Percentiles rank a stretch among this genome's conserved stretches.
Evolutionary conservation across 352 stramenopile species (phyloP).

Genomic region (Stephanocyclus meneghinianus): DNA sequence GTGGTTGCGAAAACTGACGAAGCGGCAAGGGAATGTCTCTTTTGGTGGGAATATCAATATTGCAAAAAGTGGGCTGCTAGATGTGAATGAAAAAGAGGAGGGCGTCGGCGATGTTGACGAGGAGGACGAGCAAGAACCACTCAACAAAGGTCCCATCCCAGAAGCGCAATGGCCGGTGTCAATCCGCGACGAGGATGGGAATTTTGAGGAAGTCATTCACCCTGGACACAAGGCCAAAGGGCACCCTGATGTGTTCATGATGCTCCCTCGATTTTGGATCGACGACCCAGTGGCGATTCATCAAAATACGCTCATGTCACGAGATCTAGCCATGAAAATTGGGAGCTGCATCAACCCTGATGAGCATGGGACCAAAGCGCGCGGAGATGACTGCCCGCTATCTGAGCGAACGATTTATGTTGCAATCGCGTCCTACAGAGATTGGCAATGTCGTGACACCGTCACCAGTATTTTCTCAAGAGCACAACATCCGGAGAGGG

Average conservation of each 20-base stretch:
- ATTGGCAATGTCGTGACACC: conserved; percentile 83
- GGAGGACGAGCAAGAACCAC: neutral
- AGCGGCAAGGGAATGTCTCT: neutral
- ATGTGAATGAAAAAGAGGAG: conserved; percentile 9
- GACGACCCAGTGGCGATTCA: conserved; percentile 56
- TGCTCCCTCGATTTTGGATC: conserved; percentile 72
- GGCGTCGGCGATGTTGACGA: conserved; percentile 13
- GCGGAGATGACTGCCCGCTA: conserved; percentile 65
- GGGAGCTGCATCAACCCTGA: conserved; percentile 70
- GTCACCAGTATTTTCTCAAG: conserved; percentile 75
- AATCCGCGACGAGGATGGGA: conserved; percentile 58
- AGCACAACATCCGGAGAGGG: conserved; percentile 67
- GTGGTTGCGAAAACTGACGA: conserved; percentile 32
- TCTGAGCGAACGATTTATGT: conserved; percentile 82
- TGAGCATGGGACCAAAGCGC: conserved; percentile 51
- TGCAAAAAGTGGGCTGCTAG: conserved; percentile 43
- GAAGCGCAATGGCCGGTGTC: conserved; percentile 63
- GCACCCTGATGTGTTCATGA: conserved; percentile 61
- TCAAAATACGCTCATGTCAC: conserved; percentile 65
- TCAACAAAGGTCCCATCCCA: conserved; percentile 42
- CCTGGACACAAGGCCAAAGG: conserved; percentile 57
- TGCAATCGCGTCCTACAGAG: conserved; percentile 83
- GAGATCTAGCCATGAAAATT: conserved; percentile 71
- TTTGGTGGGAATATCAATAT: conserved; percentile 54
- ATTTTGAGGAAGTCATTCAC: conserved; percentile 69